Evolutionary conservation across 2,329 filamentous ascomycete species (phyloP), one percentile per base, ranked within the genome.

Genomic region (Hysterium pulicare): DNA sequence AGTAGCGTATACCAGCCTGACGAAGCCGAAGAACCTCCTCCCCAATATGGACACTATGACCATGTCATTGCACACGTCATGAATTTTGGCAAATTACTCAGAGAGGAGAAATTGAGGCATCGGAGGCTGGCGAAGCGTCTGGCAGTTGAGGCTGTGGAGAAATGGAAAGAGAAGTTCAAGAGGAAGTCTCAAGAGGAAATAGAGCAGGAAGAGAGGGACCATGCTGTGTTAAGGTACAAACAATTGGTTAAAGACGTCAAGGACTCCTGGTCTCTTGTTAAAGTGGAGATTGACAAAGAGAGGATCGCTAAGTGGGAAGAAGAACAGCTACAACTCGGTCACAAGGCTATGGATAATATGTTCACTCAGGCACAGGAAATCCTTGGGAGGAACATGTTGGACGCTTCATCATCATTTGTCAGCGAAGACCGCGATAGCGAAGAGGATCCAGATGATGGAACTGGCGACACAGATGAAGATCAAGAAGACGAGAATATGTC

Each of bases 21-120:
- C 49, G 74, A 81, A 10, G 76, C 78, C 46, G 83, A 87, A 43
- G 86, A 94, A 55, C 87, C 87, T 0, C 79, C 82, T 0, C 77
- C 79, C 40, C 88, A 93, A 57, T 97, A 88, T 74, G 83, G 86
- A n/a, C 90, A 94, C 53, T 79, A 82, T 59, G 90, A 97, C 58
- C 87, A 97, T 61, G 76, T 97, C 40, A 75, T 86, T 34, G 83
- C 84, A 35, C 90, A 95, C 47, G 84, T 86, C 45, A 61, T 84
- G 10, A 85, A 90, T 54, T 91, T 97, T 54, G 82, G 87, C 36
- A 86, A 83, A 55, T 74, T 97, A 26, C 80, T 97, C 70, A 69
- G 84, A 2, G 79, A 82, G 44, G 93, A 98, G 64, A 86, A 90
- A 53, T 80, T 81, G 49, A 77, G 83, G 10, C 91, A 97, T 66